Percentiles rank a stretch among this genome's conserved stretches.
These are phyloP conservation scores for Penicillium thymicola DNA, from an alignment of 2,329 filamentous ascomycete genomes.

Conservation along the genomic window DNA sequence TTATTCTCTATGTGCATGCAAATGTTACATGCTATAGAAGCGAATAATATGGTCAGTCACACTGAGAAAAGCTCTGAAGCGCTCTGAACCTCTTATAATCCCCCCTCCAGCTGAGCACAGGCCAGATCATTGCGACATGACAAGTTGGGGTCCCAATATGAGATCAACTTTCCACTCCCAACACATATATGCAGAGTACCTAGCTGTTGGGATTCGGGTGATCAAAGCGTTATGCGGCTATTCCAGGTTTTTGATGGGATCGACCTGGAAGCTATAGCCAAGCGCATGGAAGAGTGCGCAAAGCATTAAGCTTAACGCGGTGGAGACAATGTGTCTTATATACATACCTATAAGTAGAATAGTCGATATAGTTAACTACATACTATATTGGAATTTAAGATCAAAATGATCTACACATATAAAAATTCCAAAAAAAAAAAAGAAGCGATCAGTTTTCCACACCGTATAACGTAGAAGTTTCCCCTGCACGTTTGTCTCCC, in stretches of 20 bases:
- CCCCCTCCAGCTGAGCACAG: background rate
- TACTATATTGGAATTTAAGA: background rate
- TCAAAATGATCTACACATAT: background rate
- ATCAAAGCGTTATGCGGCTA: constrained; percentile 6
- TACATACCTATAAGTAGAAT: background rate
- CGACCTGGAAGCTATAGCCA: background rate
- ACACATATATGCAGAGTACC: background rate
- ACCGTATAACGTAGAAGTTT: background rate
- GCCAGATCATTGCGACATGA: background rate
- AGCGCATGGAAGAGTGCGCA: background rate
- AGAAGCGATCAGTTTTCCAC: background rate
- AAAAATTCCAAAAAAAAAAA: background rate
- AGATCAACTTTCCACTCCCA: background rate
- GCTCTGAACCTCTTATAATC: no score
- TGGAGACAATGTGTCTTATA: background rate
- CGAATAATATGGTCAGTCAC: background rate
- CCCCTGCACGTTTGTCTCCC: constrained; percentile 12
- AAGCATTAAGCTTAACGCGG: constrained; percentile 1
- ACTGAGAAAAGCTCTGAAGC: background rate
- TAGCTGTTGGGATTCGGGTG: background rate
- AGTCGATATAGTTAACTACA: background rate
- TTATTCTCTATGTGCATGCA: background rate
- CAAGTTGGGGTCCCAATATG: background rate
- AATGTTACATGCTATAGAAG: background rate
- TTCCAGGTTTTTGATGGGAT: background rate